Evolutionary conservation across 2,329 filamentous ascomycete genomes (phyloP), one percentile per base, ranked within the genome.

Genomic region (Lasiodiplodia gonubiensis): DNA sequence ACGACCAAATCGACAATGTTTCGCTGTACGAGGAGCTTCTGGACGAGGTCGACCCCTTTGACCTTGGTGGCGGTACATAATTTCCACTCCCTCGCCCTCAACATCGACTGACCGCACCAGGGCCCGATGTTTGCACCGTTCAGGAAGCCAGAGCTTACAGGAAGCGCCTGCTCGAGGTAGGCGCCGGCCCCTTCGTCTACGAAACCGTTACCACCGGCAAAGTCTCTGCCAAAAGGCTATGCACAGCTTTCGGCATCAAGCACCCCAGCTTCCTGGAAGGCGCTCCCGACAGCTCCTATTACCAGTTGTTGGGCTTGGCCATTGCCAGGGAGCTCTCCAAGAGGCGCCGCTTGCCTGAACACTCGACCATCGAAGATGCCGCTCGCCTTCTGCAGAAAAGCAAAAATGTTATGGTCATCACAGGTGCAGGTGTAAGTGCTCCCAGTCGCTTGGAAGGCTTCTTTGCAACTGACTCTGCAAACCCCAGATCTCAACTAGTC

Each of bases 351-450:
- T 84, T 98, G 61, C 77, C 84, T 25, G 84, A 90, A 69, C 94
- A 92, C 85, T 97, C 97, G 81, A 89, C 90, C 1, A 85, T 98
- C 64, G 91, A 96, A 70, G 93, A 99, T 80, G 95, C 92, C 4
- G 93, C 95, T 10, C 81, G 85, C 16, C 83, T 99, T 61, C 85
- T 99, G 52, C 84, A 88, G 72, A 86, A 86, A 68, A 88, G 90
- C 67, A 87, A 87, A 72, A 97, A 97, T 78, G 94, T 99, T 77
- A 88, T 99, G 74, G 91, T 98, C 71, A 87, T 99, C 71, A 98
- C 95, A 0, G 95, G 95, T 63, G 95, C 95, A 21, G 95, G 95
- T 71, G 66, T 67, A 63, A 63, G 66, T 25, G 51, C 33, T n/a
- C 46, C 30, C 30, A n/a, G 46, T 23, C 14, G 52, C 16, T 42